phyloP scores from a whole-genome alignment of 1,284 basidiomycete species.

The Ustilago curta region DNA sequence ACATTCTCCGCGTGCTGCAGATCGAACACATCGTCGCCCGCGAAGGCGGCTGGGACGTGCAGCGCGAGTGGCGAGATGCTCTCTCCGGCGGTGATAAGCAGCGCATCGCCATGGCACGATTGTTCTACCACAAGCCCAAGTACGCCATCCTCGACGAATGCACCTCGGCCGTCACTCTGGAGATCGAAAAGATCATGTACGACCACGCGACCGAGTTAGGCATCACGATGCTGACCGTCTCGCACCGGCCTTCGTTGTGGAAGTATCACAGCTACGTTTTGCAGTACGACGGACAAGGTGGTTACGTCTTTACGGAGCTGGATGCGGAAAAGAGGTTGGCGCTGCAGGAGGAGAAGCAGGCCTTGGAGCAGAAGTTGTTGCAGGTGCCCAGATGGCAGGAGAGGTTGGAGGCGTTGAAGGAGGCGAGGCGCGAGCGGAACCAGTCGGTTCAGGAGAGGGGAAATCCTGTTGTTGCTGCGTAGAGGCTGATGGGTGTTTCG shows the following conservation, averaged over 20 bases:
- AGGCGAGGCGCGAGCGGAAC: slow-evolving; percentile 47
- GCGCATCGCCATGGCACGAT: slow-evolving; percentile 92
- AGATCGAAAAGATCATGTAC: slow-evolving; percentile 95
- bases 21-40: slow-evolving; percentile 90
- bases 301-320: slow-evolving; percentile 82
- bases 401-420: slow-evolving; percentile 79
- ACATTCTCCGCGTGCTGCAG: slow-evolving; percentile 82
- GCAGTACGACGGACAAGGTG: slow-evolving; percentile 74
- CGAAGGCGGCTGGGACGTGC: slow-evolving; percentile 94
- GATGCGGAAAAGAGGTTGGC: slow-evolving; percentile 91
- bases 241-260: slow-evolving; percentile 82
- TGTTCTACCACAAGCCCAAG: slow-evolving; percentile 97
- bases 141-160: slow-evolving; percentile 98
- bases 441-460: slow-evolving; percentile 25
- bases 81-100: slow-evolving; percentile 82
- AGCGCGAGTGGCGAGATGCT: slow-evolving; percentile 91
- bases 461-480: slow-evolving; percentile 26
- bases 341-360: slow-evolving; percentile 87
- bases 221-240: slow-evolving; percentile 69
- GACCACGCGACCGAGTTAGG: slow-evolving; percentile 80
- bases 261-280: slow-evolving; percentile 91
- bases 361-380: slow-evolving; percentile 68
- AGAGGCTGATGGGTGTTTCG: not conserved
- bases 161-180: slow-evolving; percentile 90
- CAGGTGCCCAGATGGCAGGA: slow-evolving; percentile 82